Conservation (phyloP, 2,329 filamentous ascomycete species). For the Stenocarpella maydis region DNA sequence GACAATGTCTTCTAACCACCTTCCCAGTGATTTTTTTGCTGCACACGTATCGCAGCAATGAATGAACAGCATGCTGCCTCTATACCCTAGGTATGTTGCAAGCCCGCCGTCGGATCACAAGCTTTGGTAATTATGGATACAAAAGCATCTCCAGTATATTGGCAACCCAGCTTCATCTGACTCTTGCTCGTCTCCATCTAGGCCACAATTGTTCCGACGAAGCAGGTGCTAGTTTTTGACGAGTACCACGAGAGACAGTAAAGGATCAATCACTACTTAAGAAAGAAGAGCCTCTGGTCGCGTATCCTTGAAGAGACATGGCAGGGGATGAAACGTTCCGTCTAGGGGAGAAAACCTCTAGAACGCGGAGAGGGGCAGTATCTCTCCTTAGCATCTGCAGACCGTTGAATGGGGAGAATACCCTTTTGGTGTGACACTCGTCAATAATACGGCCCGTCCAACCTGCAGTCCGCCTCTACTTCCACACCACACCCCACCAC, state of each 20-base stretch:
- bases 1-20: too few relatives aligned
- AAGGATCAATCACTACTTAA: neutral
- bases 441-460: neutral
- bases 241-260: neutral
- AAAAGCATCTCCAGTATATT: neutral
- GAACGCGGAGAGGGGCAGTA: neutral
- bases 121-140: neutral
- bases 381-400: neutral
- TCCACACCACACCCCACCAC: neutral
- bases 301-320: neutral
- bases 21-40: too few relatives aligned
- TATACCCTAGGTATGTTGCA: neutral
- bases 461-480: neutral
- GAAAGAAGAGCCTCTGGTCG: neutral
- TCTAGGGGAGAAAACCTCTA: neutral
- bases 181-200: neutral
- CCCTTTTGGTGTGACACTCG: neutral
- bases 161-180: neutral
- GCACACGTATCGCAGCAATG: neutral
- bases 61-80: neutral
- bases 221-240: neutral
- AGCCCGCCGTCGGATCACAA: neutral
- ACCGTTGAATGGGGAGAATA: neutral
- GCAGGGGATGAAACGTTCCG: neutral
- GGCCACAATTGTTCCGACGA: neutral